phyloP scores from a whole-genome alignment of 2,329 filamentous ascomycete species.

The Metarhizium rileyi region DNA sequence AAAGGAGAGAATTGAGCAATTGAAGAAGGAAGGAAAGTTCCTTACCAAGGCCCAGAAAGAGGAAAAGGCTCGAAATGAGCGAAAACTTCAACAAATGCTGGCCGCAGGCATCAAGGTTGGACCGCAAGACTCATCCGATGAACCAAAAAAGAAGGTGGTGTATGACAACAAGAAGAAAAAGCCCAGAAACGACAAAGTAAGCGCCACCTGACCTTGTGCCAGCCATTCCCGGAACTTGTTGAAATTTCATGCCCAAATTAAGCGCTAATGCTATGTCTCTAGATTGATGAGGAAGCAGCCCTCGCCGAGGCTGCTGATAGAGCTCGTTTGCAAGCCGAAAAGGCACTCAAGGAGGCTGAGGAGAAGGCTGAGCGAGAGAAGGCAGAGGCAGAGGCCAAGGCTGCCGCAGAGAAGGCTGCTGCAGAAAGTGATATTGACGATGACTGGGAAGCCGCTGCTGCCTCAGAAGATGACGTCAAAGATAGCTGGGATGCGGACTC shows the following conservation, averaged over 20 bases:
- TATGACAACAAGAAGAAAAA: slow-evolving; percentile 77
- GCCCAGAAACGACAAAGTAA: slow-evolving; percentile 48
- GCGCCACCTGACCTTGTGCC: slow-evolving; percentile 2
- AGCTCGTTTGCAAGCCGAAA: slow-evolving; percentile 58
- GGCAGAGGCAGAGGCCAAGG: slow-evolving; percentile 46
- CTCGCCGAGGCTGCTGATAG: slow-evolving; percentile 71
- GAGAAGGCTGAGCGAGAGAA: slow-evolving; percentile 49
- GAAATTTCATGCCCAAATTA: background rate
- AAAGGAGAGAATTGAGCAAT: slow-evolving; percentile 75
- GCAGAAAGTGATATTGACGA: slow-evolving; percentile 57
- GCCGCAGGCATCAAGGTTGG: slow-evolving; percentile 67
- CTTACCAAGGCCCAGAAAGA: slow-evolving; percentile 79
- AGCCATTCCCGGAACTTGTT: background rate
- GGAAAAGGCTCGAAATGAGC: slow-evolving; percentile 68
- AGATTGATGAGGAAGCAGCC: slow-evolving; percentile 65
- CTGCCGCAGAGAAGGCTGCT: slow-evolving; percentile 44
- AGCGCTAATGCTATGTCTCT: slow-evolving; percentile 6
- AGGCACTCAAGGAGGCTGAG: slow-evolving; percentile 50
- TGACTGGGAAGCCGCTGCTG: slow-evolving; percentile 82
- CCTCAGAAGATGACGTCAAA: slow-evolving; percentile 65
- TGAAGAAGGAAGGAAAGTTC: slow-evolving; percentile 82
- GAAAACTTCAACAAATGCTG: slow-evolving; percentile 77
- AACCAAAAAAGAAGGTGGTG: slow-evolving; percentile 66
- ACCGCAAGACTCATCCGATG: slow-evolving; percentile 42
- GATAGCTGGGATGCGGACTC: slow-evolving; percentile 91